Evolutionary conservation across 305 asterid genomes (phyloP).

Genomic region (Fraxinus latifolia): DNA sequence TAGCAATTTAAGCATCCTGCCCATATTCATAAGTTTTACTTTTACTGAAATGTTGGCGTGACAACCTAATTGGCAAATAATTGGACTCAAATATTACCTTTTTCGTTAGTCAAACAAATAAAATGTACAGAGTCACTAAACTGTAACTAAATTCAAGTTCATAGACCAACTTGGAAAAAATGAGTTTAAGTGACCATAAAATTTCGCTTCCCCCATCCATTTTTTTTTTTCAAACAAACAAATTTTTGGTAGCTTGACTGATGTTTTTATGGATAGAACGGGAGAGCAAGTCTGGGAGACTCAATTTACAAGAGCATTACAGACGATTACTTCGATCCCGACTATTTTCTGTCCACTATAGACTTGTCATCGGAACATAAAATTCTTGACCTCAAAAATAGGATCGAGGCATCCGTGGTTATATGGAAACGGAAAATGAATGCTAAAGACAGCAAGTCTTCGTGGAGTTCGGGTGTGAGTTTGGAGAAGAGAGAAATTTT

Average conservation of each 20-base stretch:
- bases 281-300: slow-evolving; percentile 86
- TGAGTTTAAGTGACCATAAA: no score
- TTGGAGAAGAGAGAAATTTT: slow-evolving; percentile 75
- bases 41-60: no score
- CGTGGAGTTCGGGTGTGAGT: slow-evolving; percentile 81
- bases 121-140: no score
- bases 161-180: not conserved
- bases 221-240: not conserved
- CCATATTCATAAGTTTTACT: not conserved
- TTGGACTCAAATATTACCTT: no score
- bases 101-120: no score
- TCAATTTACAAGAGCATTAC: slow-evolving; percentile 74
- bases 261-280: slow-evolving; percentile 43
- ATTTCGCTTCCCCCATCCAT: not conserved
- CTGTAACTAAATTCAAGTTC: not conserved
- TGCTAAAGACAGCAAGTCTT: slow-evolving; percentile 68
- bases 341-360: slow-evolving; percentile 43
- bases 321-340: slow-evolving; percentile 68
- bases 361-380: slow-evolving; percentile 83
- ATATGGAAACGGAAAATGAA: slow-evolving; percentile 84
- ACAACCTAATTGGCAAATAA: not conserved
- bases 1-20: not conserved
- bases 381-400: slow-evolving; percentile 78
- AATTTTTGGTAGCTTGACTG: not conserved
- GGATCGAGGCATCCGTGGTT: slow-evolving; percentile 76